These are phyloP conservation scores for Amauroascus verrucosus DNA, from an alignment of 2,329 filamentous ascomycete species.

Conservation along the genomic window DNA sequence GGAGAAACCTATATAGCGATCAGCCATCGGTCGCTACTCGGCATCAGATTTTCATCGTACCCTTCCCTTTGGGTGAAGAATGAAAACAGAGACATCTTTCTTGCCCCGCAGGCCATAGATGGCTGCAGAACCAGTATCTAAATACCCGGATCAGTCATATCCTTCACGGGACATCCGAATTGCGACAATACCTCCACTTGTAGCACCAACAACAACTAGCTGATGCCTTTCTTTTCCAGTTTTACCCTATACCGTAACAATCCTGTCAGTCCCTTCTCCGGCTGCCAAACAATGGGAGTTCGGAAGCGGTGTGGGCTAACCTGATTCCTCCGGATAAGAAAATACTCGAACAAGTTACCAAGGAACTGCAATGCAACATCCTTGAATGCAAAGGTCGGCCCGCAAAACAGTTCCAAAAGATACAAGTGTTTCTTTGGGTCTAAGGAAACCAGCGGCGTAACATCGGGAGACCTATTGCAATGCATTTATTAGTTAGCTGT, in stretches of 20 bases:
- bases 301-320: conserved; percentile 5
- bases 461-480: conserved; percentile 61
- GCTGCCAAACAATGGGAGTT: background rate
- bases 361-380: conserved; percentile 89
- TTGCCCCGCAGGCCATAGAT: conserved; percentile 93
- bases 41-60: background rate
- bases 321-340: conserved; percentile 36
- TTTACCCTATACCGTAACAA: conserved; percentile 25
- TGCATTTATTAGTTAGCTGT: background rate
- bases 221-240: conserved; percentile 56
- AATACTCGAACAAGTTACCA: conserved; percentile 67
- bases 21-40: background rate
- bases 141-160: conserved; percentile 10
- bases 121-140: conserved; percentile 73
- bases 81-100: conserved; percentile 94
- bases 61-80: conserved; percentile 82
- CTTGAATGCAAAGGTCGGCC: conserved; percentile 91
- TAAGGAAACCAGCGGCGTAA: conserved; percentile 70
- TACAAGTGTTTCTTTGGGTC: conserved; percentile 63
- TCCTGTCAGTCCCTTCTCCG: background rate
- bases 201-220: conserved; percentile 76
- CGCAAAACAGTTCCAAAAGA: conserved; percentile 90
- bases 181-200: conserved; percentile 57
- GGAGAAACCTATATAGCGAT: conserved; percentile 52
- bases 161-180: background rate